phyloP scores from a whole-genome alignment of 805 yeast species.

The Starmera amethionina region DNA sequence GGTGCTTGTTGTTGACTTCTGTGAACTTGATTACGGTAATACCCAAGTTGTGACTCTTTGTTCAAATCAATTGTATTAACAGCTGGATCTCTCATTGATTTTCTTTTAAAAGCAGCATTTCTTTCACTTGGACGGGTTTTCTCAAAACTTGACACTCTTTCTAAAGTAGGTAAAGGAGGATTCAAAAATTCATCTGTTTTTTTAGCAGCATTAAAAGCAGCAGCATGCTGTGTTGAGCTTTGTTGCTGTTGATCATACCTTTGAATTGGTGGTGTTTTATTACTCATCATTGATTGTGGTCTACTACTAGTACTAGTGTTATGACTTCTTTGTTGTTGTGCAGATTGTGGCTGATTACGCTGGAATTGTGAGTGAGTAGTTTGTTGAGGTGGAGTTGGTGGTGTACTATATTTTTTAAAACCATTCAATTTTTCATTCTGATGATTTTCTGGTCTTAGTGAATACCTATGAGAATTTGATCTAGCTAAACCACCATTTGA shows the following conservation, averaged over 20 bases:
- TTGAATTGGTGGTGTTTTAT: slow-evolving; percentile 2
- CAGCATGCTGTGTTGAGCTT: slow-evolving; percentile 7
- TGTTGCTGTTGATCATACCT: background rate
- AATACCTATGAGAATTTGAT: slow-evolving; percentile 20
- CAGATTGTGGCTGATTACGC: slow-evolving; percentile 8
- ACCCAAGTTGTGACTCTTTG: slow-evolving; percentile 16
- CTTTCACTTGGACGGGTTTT: slow-evolving; percentile 27
- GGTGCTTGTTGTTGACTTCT: slow-evolving; percentile 11
- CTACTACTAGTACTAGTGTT: slow-evolving; percentile 7
- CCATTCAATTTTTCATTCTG: too few species aligned
- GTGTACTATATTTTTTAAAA: background rate
- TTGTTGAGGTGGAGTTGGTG: background rate
- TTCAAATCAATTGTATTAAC: slow-evolving; percentile 7
- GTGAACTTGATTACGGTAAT: slow-evolving; percentile 6
- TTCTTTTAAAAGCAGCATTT: slow-evolving; percentile 27
- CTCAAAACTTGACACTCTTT: slow-evolving; percentile 43
- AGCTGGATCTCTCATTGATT: slow-evolving; percentile 24
- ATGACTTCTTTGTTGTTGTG: slow-evolving; percentile 4
- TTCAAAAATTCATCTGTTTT: slow-evolving; percentile 29
- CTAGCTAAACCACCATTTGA: slow-evolving; percentile 7
- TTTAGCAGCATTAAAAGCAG: slow-evolving; percentile 39
- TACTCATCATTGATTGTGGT: slow-evolving; percentile 15
- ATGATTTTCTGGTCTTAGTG: slow-evolving; percentile 15
- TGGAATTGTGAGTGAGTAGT: background rate
- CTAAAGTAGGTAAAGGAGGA: slow-evolving; percentile 15